These are phyloP conservation scores for Cucurbita maxima DNA, from an alignment of 306 rosid genomes.

Conservation along the genomic window DNA sequence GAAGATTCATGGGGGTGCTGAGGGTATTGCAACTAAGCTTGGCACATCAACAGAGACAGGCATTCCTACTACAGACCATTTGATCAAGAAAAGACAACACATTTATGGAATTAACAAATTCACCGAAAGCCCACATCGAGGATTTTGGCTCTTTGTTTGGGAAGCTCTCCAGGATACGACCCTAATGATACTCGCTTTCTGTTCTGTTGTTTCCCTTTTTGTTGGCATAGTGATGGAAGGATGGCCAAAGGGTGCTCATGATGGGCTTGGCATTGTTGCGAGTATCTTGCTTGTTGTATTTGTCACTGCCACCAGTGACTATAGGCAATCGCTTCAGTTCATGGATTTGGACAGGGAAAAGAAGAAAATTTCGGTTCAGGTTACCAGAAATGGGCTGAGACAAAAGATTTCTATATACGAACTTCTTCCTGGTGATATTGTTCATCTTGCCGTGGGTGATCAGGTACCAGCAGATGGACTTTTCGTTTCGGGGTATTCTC, in stretches of 20 bases:
- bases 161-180: constrained; percentile 99
- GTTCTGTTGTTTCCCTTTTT: constrained; percentile 70
- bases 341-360: constrained; percentile 93
- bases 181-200: constrained; percentile 77
- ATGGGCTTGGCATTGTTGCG: constrained; percentile 97
- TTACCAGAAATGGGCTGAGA: constrained; percentile 63
- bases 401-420: constrained; percentile 91
- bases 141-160: constrained; percentile 80
- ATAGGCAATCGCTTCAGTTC: constrained; percentile 87
- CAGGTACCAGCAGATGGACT: constrained; percentile 98
- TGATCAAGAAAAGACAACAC: constrained; percentile 48
- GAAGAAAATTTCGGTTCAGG: constrained; percentile 78
- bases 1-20: constrained; percentile 55
- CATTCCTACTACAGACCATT: constrained; percentile 49
- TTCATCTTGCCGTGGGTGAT: constrained; percentile 85
- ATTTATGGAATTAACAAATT: constrained; percentile 78
- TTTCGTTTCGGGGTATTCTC: constrained; percentile 68
- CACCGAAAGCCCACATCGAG: constrained; percentile 64
- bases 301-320: constrained; percentile 93
- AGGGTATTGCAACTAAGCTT: constrained; percentile 51
- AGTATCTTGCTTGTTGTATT: constrained; percentile 93
- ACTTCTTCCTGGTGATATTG: constrained; percentile 89
- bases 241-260: constrained; percentile 99
- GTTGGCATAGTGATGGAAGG: constrained; percentile 84
- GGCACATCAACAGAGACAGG: constrained; percentile 42